Evolutionary conservation across 2,329 filamentous ascomycete genomes (phyloP).

Genomic region (Xylariaceae sp.): DNA sequence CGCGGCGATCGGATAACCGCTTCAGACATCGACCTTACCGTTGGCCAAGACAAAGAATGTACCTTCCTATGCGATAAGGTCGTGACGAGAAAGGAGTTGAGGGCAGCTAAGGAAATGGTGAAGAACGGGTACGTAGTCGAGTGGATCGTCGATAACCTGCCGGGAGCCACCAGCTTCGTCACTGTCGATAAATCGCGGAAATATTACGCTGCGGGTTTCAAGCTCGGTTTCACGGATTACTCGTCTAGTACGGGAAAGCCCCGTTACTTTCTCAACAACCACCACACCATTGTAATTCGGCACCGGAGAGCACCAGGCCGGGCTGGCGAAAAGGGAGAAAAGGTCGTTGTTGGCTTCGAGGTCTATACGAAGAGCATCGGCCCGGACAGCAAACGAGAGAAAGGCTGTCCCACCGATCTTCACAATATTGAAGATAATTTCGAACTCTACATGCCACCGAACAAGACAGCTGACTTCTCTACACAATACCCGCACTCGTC

Average conservation of each 20-base stretch:
- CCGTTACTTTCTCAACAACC: conserved; percentile 81
- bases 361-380: conserved; percentile 86
- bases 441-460: conserved; percentile 68
- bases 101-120: conserved; percentile 71
- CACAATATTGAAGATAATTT: conserved; percentile 65
- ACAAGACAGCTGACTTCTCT: conserved; percentile 54
- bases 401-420: conserved; percentile 70
- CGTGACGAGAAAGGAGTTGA: conserved; percentile 65
- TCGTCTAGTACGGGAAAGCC: conserved; percentile 61
- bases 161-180: conserved; percentile 85
- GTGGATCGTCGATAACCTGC: conserved; percentile 92
- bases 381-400: conserved; percentile 58
- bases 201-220: conserved; percentile 90
- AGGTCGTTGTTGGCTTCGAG: conserved; percentile 86
- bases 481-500: conserved; percentile 60
- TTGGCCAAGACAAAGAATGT: conserved; percentile 76
- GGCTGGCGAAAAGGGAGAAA: conserved; percentile 70
- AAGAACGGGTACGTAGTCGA: conserved; percentile 82
- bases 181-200: conserved; percentile 82
- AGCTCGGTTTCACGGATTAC: conserved; percentile 76
- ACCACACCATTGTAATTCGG: conserved; percentile 81
- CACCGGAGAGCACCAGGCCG: conserved; percentile 72
- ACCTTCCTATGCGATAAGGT: conserved; percentile 72
- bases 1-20: conserved; percentile 83
- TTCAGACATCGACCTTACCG: conserved; percentile 79